Percentiles rank a stretch among this genome's conserved stretches.
phyloP scores from a whole-genome alignment of 495 filamentous ascomycete species.

The Neurospora sp. region DNA sequence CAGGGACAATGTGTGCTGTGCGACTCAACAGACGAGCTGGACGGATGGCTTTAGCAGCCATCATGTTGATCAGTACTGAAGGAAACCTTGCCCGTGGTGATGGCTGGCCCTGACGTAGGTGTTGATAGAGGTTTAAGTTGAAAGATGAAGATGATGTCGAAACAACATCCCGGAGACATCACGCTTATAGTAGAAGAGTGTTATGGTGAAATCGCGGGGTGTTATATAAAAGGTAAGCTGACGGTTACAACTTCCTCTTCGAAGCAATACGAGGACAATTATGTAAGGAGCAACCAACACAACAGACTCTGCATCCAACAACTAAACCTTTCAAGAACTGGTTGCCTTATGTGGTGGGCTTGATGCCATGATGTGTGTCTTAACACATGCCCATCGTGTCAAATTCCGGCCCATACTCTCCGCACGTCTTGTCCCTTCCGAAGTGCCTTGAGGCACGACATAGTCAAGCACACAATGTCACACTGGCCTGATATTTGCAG shows the following conservation, averaged over 20 bases:
- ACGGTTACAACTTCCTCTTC: neutral
- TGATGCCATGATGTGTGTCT: neutral
- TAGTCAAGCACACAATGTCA: neutral
- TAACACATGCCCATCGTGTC: neutral
- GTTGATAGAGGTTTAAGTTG: neutral
- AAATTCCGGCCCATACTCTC: neutral
- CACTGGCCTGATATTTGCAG: neutral
- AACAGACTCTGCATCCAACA: neutral
- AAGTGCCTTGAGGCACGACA: neutral
- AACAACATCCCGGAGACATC: neutral
- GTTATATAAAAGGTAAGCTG: neutral
- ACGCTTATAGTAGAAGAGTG: neutral
- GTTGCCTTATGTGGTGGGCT: neutral
- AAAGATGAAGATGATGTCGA: neutral
- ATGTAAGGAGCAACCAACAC: neutral
- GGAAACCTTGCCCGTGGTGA: neutral
- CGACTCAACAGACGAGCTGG: slow-evolving; percentile 15
- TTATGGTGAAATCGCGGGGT: neutral
- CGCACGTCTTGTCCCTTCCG: neutral
- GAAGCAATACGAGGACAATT: neutral
- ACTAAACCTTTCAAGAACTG: neutral
- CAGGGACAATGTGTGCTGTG: slow-evolving; percentile 15
- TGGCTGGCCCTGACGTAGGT: neutral
- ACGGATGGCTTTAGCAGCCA: neutral
- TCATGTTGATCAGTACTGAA: neutral